Base-by-base conservation (phyloP, 371 early-diverging fungal genomes). In the Apophysomyces sp. region DNA sequence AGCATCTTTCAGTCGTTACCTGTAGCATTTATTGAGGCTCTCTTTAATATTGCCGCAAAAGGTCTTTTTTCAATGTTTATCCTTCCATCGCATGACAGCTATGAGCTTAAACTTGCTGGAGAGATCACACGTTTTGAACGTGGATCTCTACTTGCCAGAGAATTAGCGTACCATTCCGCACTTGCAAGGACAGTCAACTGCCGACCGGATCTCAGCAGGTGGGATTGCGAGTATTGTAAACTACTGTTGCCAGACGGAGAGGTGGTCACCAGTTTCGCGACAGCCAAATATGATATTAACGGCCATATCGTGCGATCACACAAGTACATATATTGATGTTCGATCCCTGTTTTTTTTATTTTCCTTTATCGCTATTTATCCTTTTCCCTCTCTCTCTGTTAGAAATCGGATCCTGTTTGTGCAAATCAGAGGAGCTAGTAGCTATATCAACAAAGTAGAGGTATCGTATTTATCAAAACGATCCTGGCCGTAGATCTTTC, bases 161-260 rank as follows among this genome's bases (percentile, higher is more conserved):
- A 57, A 3, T 0, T 57, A 11, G 40, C 40, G 0, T 57, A 39
- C 39, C 57, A 57, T 27, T 37, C 57, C 15, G 39, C 37, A 0
- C 39, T 57, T n/a, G 37, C 40, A 27, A 37, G 26, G 2, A 57
- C 57, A 27, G 57, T 57, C 2, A 57, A 57, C n/a, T 57, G 57
- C 27, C 39, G 57, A 34, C 26, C 36, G 5, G 28, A 28, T 21
- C 41, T 57, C 4, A 57, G 29, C 24, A 57, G 39, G 8, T 57
- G 57, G 57, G 57, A 57, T 21, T 57, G 57, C 24, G 11, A 21
- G 6, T 9, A 13, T 26, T 57, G 57, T 18, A 2, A 39, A 26
- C 4, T 15, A 16, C 4, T 57, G 21, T 26, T 57, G 15, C 57
- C 57, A 57, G 57, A 57, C 13, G 57, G 57, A n/a, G 57, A 57